phyloP scores from a whole-genome alignment of 2,329 filamentous ascomycete species.

The Fusarium pilosicola region DNA sequence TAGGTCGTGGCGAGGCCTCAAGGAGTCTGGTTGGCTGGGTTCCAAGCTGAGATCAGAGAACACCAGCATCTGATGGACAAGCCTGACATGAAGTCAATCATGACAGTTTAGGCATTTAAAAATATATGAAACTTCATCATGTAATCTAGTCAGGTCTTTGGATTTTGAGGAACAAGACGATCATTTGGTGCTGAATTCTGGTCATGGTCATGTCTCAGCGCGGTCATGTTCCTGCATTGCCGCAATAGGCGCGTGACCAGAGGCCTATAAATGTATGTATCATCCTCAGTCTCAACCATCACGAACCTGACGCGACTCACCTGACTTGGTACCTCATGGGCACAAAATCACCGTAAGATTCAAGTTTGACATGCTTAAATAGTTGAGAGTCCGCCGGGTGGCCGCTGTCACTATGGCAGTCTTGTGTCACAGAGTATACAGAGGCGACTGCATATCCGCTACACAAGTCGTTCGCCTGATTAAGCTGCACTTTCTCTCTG shows the following conservation, averaged over 20 bases:
- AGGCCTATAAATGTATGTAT: conserved; percentile 10
- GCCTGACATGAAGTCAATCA: conserved; percentile 38
- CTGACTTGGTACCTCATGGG: conserved; percentile 27
- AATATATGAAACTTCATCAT: conserved; percentile 19
- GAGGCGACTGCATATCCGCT: conserved; percentile 24
- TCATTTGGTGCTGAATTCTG: conserved; percentile 26
- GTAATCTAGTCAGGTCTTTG: conserved; percentile 20
- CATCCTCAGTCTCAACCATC: conserved; percentile 32
- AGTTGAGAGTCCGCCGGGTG: background rate
- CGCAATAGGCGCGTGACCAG: conserved; percentile 28
- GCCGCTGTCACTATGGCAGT: conserved; percentile 10
- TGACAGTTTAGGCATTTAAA: conserved; percentile 5
- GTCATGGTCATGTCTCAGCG: conserved; percentile 32
- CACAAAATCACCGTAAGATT: background rate
- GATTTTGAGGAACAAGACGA: conserved; percentile 1
- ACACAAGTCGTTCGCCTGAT: conserved; percentile 16
- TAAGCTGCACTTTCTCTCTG: background rate
- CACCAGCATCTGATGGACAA: conserved; percentile 29
- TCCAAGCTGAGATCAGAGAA: conserved; percentile 23
- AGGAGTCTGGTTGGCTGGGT: conserved; percentile 15
- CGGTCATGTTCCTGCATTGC: conserved; percentile 39
- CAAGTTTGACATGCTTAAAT: conserved; percentile 21
- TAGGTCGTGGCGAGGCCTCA: conserved; percentile 6
- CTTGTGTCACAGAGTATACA: conserved; percentile 21
- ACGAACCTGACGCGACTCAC: conserved; percentile 38